Evolutionary conservation across 352 stramenopile species (phyloP).

Genomic region (Nothophytophthora sp.): DNA sequence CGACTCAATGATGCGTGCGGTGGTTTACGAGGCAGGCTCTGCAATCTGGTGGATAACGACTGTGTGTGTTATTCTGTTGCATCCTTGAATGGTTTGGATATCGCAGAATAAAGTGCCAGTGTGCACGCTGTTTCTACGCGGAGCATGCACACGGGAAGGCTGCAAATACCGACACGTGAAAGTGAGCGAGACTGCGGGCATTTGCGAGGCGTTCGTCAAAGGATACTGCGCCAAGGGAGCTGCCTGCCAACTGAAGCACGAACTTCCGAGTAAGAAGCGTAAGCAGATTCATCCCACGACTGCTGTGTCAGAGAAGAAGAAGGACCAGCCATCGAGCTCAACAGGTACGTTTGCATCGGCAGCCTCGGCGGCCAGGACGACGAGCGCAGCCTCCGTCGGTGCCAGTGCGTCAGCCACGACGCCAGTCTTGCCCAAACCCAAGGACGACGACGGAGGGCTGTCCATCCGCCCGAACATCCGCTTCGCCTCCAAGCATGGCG

Average conservation of each 20-base stretch:
- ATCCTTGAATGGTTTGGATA: conserved; percentile 6
- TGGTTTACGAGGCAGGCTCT: conserved; percentile 16
- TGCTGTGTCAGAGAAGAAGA: conserved; percentile 2
- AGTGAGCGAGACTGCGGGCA: conserved; percentile 59
- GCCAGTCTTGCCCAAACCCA: conserved; percentile 10
- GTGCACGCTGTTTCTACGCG: conserved; percentile 78
- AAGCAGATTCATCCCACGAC: conserved; percentile 3
- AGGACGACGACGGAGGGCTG: conserved; percentile 25
- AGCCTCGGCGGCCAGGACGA: conserved; percentile 8
- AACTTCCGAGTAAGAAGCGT: conserved; percentile 43
- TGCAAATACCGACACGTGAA: conserved; percentile 86
- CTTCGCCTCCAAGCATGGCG: conserved; percentile 56
- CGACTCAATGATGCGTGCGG: conserved; percentile 9
- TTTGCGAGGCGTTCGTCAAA: conserved; percentile 67
- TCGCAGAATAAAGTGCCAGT: conserved; percentile 82
- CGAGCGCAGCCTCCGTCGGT: neutral
- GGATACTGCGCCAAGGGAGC: conserved; percentile 65
- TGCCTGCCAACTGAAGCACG: conserved; percentile 61
- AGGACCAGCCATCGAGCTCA: conserved; percentile 6
- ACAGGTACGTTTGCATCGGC: conserved; percentile 40
- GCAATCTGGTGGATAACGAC: conserved; percentile 18
- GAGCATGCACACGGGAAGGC: conserved; percentile 66
- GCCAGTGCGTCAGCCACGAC: conserved; percentile 2
- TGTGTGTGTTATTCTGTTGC: conserved; percentile 9
- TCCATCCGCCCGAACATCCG: conserved; percentile 68